A percentile compares a stretch with the other conserved stretches of the same genome.
phyloP scores from a whole-genome alignment of 2,329 filamentous ascomycete species.

The Colletotrichum higginsianum region DNA sequence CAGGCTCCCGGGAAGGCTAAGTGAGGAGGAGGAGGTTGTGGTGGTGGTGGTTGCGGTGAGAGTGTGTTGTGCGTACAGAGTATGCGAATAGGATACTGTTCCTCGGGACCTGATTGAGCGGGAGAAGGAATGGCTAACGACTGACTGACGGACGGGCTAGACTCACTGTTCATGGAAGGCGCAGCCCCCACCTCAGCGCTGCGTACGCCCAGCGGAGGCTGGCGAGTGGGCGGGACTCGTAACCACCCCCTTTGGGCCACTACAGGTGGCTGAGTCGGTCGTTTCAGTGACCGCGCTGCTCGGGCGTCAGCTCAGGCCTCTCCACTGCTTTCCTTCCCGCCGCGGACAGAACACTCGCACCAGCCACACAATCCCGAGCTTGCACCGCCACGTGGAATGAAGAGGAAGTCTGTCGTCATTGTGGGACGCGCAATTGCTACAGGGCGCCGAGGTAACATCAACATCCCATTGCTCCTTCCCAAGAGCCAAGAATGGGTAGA shows the following conservation, averaged over 20 bases:
- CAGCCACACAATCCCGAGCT: constrained; percentile 26
- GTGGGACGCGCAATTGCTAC: constrained; percentile 31
- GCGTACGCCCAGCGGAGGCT: constrained; percentile 20
- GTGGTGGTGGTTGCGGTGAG: constrained; percentile 33
- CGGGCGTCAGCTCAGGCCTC: constrained; percentile 34
- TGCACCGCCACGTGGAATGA: constrained; percentile 41
- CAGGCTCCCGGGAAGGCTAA: constrained; percentile 20
- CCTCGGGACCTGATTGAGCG: constrained; percentile 28
- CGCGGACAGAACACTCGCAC: background rate
- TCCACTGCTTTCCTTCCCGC: constrained; percentile 4
- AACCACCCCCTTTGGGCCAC: constrained; percentile 30
- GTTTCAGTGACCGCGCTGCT: constrained; percentile 39
- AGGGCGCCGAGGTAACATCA: background rate
- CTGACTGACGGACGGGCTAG: constrained; percentile 21
- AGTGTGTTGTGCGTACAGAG: background rate
- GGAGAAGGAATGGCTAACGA: constrained; percentile 27
- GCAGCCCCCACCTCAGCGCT: constrained; percentile 14
- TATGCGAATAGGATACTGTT: constrained; percentile 35
- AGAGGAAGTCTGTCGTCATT: constrained; percentile 41
- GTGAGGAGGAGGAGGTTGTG: constrained; percentile 28
- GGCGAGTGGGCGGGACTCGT: constrained; percentile 19
- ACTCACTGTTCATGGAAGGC: background rate
- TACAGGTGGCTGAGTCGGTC: constrained; percentile 41
- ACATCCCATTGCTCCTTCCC: background rate
- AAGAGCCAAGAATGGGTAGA: background rate